Evolutionary conservation across 192 early-diverging fungal genomes (phyloP).

Genomic region (Rhizoclosmatium sp.): DNA sequence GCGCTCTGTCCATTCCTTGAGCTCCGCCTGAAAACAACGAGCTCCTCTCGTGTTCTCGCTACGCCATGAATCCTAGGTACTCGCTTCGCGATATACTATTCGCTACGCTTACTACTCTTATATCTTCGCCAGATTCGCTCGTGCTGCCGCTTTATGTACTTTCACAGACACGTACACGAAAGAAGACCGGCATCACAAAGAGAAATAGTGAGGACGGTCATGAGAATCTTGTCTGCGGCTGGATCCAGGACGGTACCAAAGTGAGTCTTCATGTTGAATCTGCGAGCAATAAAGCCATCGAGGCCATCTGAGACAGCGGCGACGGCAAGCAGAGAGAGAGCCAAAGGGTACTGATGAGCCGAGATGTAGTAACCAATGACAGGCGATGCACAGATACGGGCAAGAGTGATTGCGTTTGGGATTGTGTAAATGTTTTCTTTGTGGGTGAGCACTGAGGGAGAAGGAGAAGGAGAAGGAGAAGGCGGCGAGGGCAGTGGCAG

Average conservation of each 20-base stretch:
- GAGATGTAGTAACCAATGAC: constrained; percentile 91
- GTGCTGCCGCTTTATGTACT: too few relatives aligned
- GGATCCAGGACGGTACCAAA: constrained; percentile 93
- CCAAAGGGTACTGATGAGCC: constrained; percentile 71
- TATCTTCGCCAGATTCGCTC: too few relatives aligned
- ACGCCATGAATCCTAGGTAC: too few relatives aligned
- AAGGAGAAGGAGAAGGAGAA: not conserved
- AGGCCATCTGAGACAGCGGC: constrained; percentile 87
- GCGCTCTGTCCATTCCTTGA: too few relatives aligned
- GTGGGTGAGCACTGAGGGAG: not conserved
- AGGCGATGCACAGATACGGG: constrained; percentile 81
- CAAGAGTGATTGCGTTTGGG: constrained; percentile 87
- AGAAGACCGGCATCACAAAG: constrained; percentile 75
- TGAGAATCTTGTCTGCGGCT: constrained; percentile 90
- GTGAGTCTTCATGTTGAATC: constrained; percentile 84
- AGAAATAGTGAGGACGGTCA: constrained; percentile 87
- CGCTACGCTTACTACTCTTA: too few relatives aligned
- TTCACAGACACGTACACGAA: constrained; percentile 61
- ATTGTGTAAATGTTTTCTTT: constrained; percentile 88
- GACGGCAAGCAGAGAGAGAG: constrained; percentile 77
- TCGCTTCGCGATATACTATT: too few relatives aligned
- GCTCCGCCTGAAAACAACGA: too few relatives aligned
- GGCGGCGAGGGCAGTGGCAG: not conserved
- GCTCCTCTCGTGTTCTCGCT: too few relatives aligned
- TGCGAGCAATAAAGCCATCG: constrained; percentile 89